A percentile compares a stretch with the other conserved stretches of the same genome.
These are phyloP conservation scores for Debaryomyces sp. DNA, from an alignment of 1,139 yeast species.

Conservation along the genomic window DNA sequence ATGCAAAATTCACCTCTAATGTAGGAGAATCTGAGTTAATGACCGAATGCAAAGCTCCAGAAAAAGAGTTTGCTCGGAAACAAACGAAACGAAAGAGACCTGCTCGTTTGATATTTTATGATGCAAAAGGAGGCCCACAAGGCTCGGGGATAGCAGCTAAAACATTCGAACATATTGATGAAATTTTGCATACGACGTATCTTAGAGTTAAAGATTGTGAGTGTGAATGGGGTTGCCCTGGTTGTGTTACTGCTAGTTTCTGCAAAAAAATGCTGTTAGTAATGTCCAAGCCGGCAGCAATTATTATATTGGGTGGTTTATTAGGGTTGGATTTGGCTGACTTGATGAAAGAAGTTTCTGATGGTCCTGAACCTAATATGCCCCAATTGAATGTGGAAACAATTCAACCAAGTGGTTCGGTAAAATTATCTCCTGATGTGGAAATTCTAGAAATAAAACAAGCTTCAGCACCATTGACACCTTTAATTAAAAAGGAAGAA, in stretches of 20 bases:
- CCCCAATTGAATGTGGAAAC: conserved; percentile 70
- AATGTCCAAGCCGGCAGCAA: conserved; percentile 83
- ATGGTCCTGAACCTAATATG: conserved; percentile 87
- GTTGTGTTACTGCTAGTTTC: conserved; percentile 75
- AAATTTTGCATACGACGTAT: conserved; percentile 61
- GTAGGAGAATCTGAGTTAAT: conserved; percentile 65
- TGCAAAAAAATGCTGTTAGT: conserved; percentile 85
- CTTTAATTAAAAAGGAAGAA: conserved; percentile 17
- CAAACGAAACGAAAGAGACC: conserved; percentile 76
- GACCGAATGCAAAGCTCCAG: conserved; percentile 97
- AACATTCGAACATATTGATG: conserved; percentile 76
- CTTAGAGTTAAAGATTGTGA: conserved; percentile 63
- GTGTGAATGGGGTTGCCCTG: conserved; percentile 89
- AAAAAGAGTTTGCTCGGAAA: conserved; percentile 82
- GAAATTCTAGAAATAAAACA: conserved; percentile 53
- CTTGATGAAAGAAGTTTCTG: conserved; percentile 45
- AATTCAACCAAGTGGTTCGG: conserved; percentile 52
- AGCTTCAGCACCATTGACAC: conserved; percentile 16
- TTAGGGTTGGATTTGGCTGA: conserved; percentile 49
- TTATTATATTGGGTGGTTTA: conserved; percentile 62
- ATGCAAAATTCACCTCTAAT: conserved; percentile 52
- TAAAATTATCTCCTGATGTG: conserved; percentile 60
- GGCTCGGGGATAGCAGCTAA: conserved; percentile 83
- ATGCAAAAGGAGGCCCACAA: conserved; percentile 72
- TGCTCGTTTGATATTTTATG: conserved; percentile 82